Evolutionary conservation across 805 yeast genomes (phyloP).

Genomic region (Candida dendrica): DNA sequence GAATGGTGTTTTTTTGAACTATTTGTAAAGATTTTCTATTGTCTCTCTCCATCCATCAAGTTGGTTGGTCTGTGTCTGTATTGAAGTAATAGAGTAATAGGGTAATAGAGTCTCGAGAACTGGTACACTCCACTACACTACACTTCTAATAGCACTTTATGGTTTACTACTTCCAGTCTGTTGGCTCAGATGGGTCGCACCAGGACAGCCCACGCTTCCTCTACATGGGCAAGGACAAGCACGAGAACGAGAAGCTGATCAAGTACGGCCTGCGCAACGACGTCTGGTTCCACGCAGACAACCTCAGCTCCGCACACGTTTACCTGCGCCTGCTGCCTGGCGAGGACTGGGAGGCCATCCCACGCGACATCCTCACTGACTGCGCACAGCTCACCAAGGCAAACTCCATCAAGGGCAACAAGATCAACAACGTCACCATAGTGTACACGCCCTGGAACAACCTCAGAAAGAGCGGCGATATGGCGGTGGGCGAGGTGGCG

Average conservation of each 20-base stretch:
- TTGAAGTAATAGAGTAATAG: too few species aligned
- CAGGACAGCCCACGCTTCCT: conserved; percentile 23
- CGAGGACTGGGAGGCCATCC: conserved; percentile 42
- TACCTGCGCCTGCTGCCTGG: conserved; percentile 49
- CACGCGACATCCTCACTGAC: conserved; percentile 41
- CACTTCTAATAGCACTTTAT: too few species aligned
- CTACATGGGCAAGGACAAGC: conserved; percentile 70
- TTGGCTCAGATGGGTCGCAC: conserved; percentile 12
- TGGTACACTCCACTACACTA: too few species aligned
- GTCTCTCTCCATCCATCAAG: too few species aligned
- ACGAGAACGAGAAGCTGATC: conserved; percentile 57
- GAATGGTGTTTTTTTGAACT: too few species aligned
- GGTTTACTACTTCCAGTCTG: conserved; percentile 38
- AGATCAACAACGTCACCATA: conserved; percentile 56
- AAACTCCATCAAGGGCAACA: conserved; percentile 70
- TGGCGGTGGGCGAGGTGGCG: conserved; percentile 77
- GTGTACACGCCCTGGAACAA: conserved; percentile 73
- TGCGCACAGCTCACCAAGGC: conserved; percentile 72
- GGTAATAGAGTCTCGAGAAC: too few species aligned
- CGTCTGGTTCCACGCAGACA: conserved; percentile 79
- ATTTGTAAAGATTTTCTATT: too few species aligned
- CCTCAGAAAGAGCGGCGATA: conserved; percentile 55
- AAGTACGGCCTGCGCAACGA: conserved; percentile 59
- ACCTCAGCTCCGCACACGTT: conserved; percentile 69
- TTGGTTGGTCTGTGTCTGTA: too few species aligned